These are phyloP conservation scores for Colletotrichum sp. DNA, from an alignment of 2,329 filamentous ascomycete species.

Conservation along the genomic window DNA sequence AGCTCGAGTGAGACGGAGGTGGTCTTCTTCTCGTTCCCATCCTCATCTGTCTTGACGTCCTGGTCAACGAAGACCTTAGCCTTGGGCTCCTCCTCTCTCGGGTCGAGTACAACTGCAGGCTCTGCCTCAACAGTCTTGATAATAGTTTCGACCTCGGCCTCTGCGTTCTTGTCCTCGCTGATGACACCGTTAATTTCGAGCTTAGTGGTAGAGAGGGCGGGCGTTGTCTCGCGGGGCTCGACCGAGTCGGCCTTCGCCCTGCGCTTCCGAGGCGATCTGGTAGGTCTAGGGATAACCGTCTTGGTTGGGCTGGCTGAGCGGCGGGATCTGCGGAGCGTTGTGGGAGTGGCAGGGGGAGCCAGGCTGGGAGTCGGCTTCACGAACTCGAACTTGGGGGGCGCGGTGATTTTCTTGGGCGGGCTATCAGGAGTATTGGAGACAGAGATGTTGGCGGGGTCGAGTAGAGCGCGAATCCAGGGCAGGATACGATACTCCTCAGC, in stretches of 20 bases:
- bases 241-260: slow-evolving; percentile 47
- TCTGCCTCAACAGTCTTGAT: slow-evolving; percentile 58
- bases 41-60: slow-evolving; percentile 57
- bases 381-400: slow-evolving; percentile 80
- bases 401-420: slow-evolving; percentile 76
- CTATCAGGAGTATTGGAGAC: slow-evolving; percentile 64
- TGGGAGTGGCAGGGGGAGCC: slow-evolving; percentile 52
- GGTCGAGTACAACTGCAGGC: slow-evolving; percentile 51
- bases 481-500: slow-evolving; percentile 87
- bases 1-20: slow-evolving; percentile 80
- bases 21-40: slow-evolving; percentile 70
- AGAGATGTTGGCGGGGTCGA: slow-evolving; percentile 83
- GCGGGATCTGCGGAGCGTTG: slow-evolving; percentile 52
- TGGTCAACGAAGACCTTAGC: slow-evolving; percentile 76
- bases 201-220: slow-evolving; percentile 24
- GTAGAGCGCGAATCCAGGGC: slow-evolving; percentile 88
- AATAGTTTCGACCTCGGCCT: slow-evolving; percentile 36
- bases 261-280: slow-evolving; percentile 59
- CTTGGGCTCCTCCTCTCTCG: slow-evolving; percentile 61
- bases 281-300: slow-evolving; percentile 31
- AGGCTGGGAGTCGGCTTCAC: slow-evolving; percentile 47
- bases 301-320: slow-evolving; percentile 66
- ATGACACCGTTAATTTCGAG: slow-evolving; percentile 32
- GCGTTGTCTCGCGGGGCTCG: slow-evolving; percentile 28
- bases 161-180: slow-evolving; percentile 30